Conservation (phyloP, 192 early-diverging fungal species). For the Rhizophagus prolifer region DNA sequence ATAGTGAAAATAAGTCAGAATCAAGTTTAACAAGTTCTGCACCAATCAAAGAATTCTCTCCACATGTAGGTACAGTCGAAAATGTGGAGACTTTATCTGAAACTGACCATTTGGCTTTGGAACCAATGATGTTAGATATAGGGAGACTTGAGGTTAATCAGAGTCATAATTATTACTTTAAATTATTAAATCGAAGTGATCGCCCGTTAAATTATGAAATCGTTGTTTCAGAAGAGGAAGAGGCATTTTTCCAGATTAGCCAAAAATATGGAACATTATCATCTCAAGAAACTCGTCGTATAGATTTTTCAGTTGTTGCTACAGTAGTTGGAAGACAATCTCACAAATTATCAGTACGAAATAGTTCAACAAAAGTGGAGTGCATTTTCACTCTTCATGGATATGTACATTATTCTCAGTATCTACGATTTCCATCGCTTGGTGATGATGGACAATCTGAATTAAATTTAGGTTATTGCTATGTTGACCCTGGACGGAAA, state of each 20-base stretch:
- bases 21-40: neutral
- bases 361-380: constrained; percentile 34
- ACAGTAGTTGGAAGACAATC: constrained; percentile 51
- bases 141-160: constrained; percentile 53
- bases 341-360: constrained; percentile 49
- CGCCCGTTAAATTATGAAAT: constrained; percentile 38
- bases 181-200: constrained; percentile 44
- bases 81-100: neutral
- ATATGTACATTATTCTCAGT: constrained; percentile 52
- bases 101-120: constrained; percentile 35
- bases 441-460: constrained; percentile 53
- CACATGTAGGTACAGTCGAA: no score
- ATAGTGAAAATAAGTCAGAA: neutral
- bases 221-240: constrained; percentile 30
- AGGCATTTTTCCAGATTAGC: constrained; percentile 35
- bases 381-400: constrained; percentile 51
- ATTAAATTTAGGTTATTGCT: constrained; percentile 81
- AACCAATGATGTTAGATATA: constrained; percentile 48
- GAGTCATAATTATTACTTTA: constrained; percentile 51
- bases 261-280: constrained; percentile 43
- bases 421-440: constrained; percentile 64
- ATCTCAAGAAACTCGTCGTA: constrained; percentile 54
- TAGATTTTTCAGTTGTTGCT: constrained; percentile 57
- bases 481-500: constrained; percentile 70
- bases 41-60: neutral